Base-by-base conservation (phyloP, 1,284 basidiomycete genomes). In the Sanghuangporus sanghuang region DNA sequence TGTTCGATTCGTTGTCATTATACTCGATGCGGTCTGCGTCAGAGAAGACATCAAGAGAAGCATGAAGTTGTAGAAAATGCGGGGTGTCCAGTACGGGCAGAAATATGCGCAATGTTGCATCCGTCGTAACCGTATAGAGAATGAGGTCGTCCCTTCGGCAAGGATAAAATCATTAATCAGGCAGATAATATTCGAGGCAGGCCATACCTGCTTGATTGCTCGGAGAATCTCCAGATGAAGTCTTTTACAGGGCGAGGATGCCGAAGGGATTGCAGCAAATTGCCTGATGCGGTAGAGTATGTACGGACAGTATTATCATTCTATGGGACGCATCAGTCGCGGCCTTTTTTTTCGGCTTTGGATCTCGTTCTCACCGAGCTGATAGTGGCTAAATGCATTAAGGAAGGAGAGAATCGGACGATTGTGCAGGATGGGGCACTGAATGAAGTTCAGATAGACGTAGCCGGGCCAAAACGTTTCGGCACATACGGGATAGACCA, bases 71-170 rank as follows among this genome's bases (percentile, higher is more conserved):
- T 58, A 97, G 83, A 72, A 87, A 84, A 68, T 89, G 84, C 12
- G 93, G 93, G 32, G 89, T 86, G 74, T 97, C 95, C 27, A 97
- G 77, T 18, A 97, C 90, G 3, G 94, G 90, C 32, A 92, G 79
- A 74, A 94, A 96, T 70, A 97, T 85, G 27, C 94, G 87, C 38
- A 96, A 74, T 2, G 85, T 85, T 3, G 89, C 84, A 71, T 93
- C 88, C 16, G 81, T 79, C 18, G 92, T 93, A 57, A 89, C 78
- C 32, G 91, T 93, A 72, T 89, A 92, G 1, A 95, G 77, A 58
- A 90, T 85, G 1, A 88, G 78, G 70, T 92, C 90, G 68, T 90
- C 87, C 48, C 91, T 92, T 68, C 2, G 42, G 18, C 44, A 57
- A 14, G 3, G 27, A 3, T 46, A n/a, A 4, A 46, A 46, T 39